These are phyloP conservation scores for Amanita rubescens DNA, from an alignment of 768 basidiomycete species.

Conservation along the genomic window DNA sequence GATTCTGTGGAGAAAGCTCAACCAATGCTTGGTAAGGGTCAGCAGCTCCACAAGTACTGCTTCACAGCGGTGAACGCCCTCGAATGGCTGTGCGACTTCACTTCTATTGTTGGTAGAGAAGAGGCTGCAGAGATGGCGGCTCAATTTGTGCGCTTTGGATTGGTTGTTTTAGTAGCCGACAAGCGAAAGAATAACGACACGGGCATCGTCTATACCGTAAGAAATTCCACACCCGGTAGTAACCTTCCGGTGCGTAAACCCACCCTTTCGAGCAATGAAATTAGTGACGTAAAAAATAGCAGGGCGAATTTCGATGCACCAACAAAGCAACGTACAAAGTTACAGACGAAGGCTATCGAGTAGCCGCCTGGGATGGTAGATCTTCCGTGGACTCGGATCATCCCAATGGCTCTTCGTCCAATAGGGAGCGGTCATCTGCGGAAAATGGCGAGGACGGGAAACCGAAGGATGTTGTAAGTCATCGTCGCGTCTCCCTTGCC, in stretches of 20 bases:
- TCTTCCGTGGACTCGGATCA: conserved; percentile 40
- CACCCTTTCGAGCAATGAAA: conserved; percentile 14
- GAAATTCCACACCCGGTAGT: conserved; percentile 68
- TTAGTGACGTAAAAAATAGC: conserved; percentile 35
- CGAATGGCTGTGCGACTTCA: conserved; percentile 97
- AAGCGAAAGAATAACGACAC: conserved; percentile 89
- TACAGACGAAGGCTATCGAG: conserved; percentile 82
- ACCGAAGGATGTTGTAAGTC: conserved; percentile 51
- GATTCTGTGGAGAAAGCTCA: conserved; percentile 66
- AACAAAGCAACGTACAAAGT: conserved; percentile 93
- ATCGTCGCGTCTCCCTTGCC: conserved; percentile 70
- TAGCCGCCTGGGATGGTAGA: conserved; percentile 77
- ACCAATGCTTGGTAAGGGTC: conserved; percentile 40
- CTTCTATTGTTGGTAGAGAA: conserved; percentile 91
- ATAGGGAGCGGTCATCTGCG: conserved; percentile 52
- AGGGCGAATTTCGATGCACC: conserved; percentile 95
- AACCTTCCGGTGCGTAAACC: conserved; percentile 70
- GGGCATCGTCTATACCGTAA: conserved; percentile 88
- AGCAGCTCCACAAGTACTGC: conserved; percentile 55
- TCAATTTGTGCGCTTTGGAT: conserved; percentile 93
- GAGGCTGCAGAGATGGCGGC: conserved; percentile 98
- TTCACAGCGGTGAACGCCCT: conserved; percentile 84
- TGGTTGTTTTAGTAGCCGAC: conserved; percentile 83
- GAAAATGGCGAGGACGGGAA: conserved; percentile 39
- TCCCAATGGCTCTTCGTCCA: conserved; percentile 57